A percentile compares a stretch with the other conserved stretches of the same genome.
phyloP scores from a whole-genome alignment of 1,139 yeast genomes.

The Taphrina flavorubra region DNA sequence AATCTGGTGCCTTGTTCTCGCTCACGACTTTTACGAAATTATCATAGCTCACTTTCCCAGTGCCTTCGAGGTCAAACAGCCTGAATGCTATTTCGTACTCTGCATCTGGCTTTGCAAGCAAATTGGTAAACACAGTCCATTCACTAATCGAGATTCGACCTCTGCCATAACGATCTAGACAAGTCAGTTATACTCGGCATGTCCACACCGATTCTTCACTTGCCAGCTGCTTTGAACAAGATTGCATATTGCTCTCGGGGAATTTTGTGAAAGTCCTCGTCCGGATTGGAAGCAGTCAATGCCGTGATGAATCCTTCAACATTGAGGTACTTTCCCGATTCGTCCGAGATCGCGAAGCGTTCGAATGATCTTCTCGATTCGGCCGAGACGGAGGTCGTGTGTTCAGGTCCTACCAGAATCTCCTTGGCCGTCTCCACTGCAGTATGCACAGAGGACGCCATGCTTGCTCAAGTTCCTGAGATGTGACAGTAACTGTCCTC shows the following conservation, averaged over 20 bases:
- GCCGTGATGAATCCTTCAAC: slow-evolving; percentile 36
- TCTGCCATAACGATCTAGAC: slow-evolving; percentile 13
- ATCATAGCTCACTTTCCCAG: slow-evolving; percentile 54
- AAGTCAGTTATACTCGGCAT: neutral
- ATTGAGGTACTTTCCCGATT: slow-evolving; percentile 13
- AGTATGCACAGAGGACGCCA: slow-evolving; percentile 9
- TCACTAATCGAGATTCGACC: slow-evolving; percentile 31
- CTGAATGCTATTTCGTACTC: slow-evolving; percentile 56
- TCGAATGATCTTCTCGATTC: slow-evolving; percentile 36
- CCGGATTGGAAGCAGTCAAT: slow-evolving; percentile 37
- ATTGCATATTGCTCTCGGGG: slow-evolving; percentile 56
- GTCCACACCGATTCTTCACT: slow-evolving; percentile 43
- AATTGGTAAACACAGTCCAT: slow-evolving; percentile 38
- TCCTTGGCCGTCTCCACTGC: slow-evolving; percentile 31
- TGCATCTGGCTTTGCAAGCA: slow-evolving; percentile 50
- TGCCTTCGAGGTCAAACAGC: slow-evolving; percentile 54
- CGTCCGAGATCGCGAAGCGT: slow-evolving; percentile 24
- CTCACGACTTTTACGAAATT: slow-evolving; percentile 54
- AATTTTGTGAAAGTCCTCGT: slow-evolving; percentile 56
- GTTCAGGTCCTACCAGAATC: slow-evolving; percentile 33
- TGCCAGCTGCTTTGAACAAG: slow-evolving; percentile 56
- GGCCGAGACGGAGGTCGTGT: slow-evolving; percentile 24
- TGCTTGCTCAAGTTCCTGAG: neutral
- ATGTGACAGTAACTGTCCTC: neutral
- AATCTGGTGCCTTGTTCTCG: slow-evolving; percentile 51